phyloP scores from a whole-genome alignment of 331 rosid genomes.

The Cydonia oblonga region DNA sequence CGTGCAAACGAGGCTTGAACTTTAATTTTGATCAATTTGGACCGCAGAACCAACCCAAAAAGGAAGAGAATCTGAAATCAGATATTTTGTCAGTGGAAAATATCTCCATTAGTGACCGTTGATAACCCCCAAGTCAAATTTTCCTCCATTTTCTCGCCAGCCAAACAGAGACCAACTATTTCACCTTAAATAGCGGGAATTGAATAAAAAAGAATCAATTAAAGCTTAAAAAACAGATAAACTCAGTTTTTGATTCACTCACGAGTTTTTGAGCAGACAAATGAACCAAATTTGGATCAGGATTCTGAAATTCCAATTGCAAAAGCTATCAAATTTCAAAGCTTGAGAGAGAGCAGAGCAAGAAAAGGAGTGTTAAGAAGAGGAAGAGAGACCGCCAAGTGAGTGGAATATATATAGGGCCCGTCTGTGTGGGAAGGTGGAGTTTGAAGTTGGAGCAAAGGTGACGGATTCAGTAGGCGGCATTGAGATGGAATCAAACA shows the following conservation, averaged over 20 bases:
- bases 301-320: not conserved
- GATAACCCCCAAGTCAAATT: not conserved
- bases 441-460: constrained; percentile 2
- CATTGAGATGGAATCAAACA: not conserved
- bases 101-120: not conserved
- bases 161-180: not conserved
- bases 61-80: not conserved
- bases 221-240: not conserved
- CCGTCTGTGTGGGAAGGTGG: not conserved
- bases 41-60: too few relatives aligned
- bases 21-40: too few relatives aligned
- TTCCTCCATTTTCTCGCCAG: too few relatives aligned
- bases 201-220: not conserved
- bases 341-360: not conserved
- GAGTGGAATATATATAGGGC: not conserved
- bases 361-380: not conserved
- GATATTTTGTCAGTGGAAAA: too few relatives aligned
- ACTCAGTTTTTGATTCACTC: not conserved
- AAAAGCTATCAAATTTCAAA: not conserved
- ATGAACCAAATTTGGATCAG: not conserved
- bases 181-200: not conserved
- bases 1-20: too few relatives aligned
- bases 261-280: not conserved
- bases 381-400: not conserved
- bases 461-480: not conserved